phyloP scores from a whole-genome alignment of 768 basidiomycete genomes.

The Mycena metata region DNA sequence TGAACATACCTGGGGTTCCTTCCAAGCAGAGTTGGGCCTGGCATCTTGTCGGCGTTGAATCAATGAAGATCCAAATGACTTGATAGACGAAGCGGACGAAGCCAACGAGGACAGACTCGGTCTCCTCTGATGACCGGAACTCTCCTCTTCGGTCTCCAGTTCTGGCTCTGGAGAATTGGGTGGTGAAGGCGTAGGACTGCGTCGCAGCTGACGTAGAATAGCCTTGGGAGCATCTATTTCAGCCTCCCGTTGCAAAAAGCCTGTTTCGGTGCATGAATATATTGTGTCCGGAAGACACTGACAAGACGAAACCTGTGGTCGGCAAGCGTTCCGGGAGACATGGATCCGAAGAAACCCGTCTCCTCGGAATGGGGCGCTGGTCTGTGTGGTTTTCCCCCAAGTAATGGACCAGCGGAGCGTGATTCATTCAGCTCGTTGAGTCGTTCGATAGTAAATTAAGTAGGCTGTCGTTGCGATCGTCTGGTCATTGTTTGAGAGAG shows the following conservation, averaged over 20 bases:
- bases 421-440: conserved; percentile 60
- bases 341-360: conserved; percentile 60
- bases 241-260: conserved; percentile 82
- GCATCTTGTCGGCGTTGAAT: conserved; percentile 28
- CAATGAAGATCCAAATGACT: conserved; percentile 45
- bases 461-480: too few species aligned
- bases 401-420: conserved; percentile 55
- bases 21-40: conserved; percentile 53
- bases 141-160: conserved; percentile 37
- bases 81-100: conserved; percentile 50
- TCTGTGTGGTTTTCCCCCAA: conserved; percentile 48
- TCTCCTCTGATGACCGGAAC: conserved; percentile 39
- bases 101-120: conserved; percentile 40
- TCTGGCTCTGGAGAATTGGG: conserved; percentile 38
- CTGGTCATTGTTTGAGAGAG: too few species aligned
- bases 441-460: too few species aligned
- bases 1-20: conserved; percentile 64
- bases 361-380: conserved; percentile 43
- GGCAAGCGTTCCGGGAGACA: conserved; percentile 82
- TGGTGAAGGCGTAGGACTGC: conserved; percentile 54
- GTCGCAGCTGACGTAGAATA: conserved; percentile 66
- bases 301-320: conserved; percentile 51
- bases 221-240: conserved; percentile 68
- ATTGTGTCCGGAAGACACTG: conserved; percentile 47
- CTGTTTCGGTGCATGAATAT: conserved; percentile 42